Conservation (phyloP, 208 protist species). For the Leishmania turanica region DNA sequence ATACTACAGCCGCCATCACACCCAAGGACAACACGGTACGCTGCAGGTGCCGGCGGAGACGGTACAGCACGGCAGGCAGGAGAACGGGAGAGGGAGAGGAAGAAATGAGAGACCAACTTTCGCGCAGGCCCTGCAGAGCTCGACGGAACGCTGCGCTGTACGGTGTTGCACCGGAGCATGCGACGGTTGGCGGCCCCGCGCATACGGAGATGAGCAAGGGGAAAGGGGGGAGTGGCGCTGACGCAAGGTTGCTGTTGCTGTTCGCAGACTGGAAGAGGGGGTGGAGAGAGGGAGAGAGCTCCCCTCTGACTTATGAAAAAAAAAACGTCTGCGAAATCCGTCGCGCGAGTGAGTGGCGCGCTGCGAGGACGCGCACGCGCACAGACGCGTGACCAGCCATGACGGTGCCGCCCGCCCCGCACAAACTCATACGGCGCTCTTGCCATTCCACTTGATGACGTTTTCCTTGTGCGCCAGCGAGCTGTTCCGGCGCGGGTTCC, state of each 20-base stretch:
- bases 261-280: background rate
- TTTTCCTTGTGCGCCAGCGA: constrained; percentile 79
- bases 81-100: background rate
- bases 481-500: constrained; percentile 81
- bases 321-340: background rate
- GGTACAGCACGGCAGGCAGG: background rate
- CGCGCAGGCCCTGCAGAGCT: background rate
- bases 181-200: too few relatives aligned
- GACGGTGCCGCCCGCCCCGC: background rate
- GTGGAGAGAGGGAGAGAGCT: background rate
- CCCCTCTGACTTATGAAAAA: background rate
- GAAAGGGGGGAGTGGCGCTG: background rate
- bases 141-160: background rate
- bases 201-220: background rate
- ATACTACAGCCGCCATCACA: background rate
- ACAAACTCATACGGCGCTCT: constrained; percentile 63
- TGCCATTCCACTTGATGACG: constrained; percentile 88
- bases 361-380: background rate
- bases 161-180: background rate
- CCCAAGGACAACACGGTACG: background rate
- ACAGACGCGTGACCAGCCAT: background rate
- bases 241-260: background rate
- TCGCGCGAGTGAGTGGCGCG: background rate
- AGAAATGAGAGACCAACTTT: background rate
- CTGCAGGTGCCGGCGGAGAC: background rate